Percentiles rank a stretch among this genome's conserved stretches.
Evolutionary conservation across 2,329 filamentous ascomycete genomes (phyloP).

Genomic region (Aspergillus sp.): DNA sequence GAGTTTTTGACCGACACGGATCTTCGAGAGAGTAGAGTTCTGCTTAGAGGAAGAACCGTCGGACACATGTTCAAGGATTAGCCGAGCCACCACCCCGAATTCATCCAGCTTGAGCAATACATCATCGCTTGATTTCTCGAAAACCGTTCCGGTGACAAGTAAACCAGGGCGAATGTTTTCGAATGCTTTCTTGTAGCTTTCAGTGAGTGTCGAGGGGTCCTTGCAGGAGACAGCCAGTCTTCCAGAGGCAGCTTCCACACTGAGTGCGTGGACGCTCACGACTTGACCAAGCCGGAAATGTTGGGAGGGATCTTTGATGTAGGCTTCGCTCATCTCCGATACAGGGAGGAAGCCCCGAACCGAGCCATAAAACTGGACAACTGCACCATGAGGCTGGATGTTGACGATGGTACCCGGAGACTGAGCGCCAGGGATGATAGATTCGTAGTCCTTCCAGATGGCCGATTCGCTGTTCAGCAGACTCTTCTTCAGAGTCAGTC

Average conservation of each 20-base stretch:
- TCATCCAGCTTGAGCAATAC: constrained; percentile 73
- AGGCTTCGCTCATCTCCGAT: constrained; percentile 97
- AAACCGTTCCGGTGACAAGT: constrained; percentile 73
- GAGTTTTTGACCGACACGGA: constrained; percentile 80
- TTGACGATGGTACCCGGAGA: constrained; percentile 85
- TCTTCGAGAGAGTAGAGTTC: constrained; percentile 71
- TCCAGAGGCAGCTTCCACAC: constrained; percentile 67
- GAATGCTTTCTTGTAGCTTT: constrained; percentile 71
- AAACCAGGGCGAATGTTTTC: constrained; percentile 71
- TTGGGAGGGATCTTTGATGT: constrained; percentile 81
- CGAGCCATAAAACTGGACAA: constrained; percentile 86
- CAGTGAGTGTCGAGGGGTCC: constrained; percentile 75
- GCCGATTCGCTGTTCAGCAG: constrained; percentile 83
- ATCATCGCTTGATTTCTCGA: constrained; percentile 76
- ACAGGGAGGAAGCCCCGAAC: constrained; percentile 86
- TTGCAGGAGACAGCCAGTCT: constrained; percentile 90
- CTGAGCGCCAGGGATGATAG: constrained; percentile 71
- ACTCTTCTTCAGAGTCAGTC: constrained; percentile 90
- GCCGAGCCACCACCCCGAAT: constrained; percentile 71
- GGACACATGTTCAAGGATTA: constrained; percentile 75
- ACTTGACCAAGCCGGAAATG: constrained; percentile 92
- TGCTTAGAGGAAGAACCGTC: constrained; percentile 83
- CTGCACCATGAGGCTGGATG: constrained; percentile 73
- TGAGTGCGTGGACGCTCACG: constrained; percentile 83
- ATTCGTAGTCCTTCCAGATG: constrained; percentile 75